Evolutionary conservation across 495 filamentous ascomycete species (phyloP).

Genomic region (Hyphodiscus hymeniophilus): DNA sequence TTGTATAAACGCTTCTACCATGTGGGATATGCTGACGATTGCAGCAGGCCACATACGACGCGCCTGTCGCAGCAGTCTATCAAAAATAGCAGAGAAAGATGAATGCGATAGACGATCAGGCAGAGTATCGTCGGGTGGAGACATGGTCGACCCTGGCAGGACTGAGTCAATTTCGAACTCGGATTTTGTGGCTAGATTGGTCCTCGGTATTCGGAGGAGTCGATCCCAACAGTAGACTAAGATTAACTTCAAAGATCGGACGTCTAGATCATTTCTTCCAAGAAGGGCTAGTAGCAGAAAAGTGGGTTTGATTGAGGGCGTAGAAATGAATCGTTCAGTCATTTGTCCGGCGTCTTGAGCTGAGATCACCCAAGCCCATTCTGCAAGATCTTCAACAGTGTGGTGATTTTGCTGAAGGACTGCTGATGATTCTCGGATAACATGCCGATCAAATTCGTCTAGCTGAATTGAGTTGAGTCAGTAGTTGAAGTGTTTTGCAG

Average conservation of each 20-base stretch:
- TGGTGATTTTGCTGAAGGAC: not conserved
- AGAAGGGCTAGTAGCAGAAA: slow-evolving; percentile 20
- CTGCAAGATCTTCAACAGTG: slow-evolving; percentile 3
- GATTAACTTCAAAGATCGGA: slow-evolving; percentile 6
- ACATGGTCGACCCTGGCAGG: not conserved
- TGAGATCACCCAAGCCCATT: slow-evolving; percentile 18
- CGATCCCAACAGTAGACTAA: slow-evolving; percentile 10
- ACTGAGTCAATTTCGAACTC: not conserved
- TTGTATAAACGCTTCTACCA: slow-evolving; percentile 6
- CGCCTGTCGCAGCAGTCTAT: slow-evolving; percentile 16
- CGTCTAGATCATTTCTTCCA: slow-evolving; percentile 3
- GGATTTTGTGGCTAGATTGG: not conserved
- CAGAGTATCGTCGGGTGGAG: not conserved
- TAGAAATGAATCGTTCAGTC: slow-evolving; percentile 9
- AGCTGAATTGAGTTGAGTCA: not conserved
- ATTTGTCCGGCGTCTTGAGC: slow-evolving; percentile 6
- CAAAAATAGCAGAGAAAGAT: slow-evolving; percentile 7
- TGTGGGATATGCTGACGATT: slow-evolving; percentile 10
- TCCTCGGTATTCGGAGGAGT: not conserved
- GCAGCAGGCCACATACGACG: slow-evolving; percentile 20
- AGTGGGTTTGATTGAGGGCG: not conserved
- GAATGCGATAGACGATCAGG: not conserved
- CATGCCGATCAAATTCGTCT: not conserved
- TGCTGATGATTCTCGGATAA: no score
- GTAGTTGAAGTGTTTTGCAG: not conserved